Evolutionary conservation across 1,284 basidiomycete species (phyloP).

Genomic region (Chiua sp.): DNA sequence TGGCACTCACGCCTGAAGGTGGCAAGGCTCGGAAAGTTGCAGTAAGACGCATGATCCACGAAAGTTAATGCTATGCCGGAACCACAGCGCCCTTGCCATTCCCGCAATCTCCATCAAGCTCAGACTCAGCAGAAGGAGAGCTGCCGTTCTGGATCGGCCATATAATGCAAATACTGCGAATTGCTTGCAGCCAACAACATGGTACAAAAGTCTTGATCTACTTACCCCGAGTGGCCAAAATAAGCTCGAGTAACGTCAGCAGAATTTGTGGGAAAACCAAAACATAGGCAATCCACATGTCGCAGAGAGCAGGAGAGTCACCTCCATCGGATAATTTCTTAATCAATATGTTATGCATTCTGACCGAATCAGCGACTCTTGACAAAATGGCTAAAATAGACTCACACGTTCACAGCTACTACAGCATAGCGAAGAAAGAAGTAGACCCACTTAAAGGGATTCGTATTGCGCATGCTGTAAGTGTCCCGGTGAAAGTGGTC

Average conservation of each 20-base stretch:
- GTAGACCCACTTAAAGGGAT: constrained; percentile 26
- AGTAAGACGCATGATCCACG: constrained; percentile 18
- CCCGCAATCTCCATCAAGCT: constrained; percentile 16
- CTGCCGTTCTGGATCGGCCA: constrained; percentile 22
- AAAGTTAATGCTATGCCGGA: neutral
- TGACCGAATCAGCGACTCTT: constrained; percentile 4
- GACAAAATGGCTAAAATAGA: neutral
- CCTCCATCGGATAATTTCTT: constrained; percentile 11
- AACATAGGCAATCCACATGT: constrained; percentile 17
- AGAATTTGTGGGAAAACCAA: constrained; percentile 11
- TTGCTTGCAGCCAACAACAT: neutral
- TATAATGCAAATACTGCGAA: constrained; percentile 25
- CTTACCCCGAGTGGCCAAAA: constrained; percentile 27
- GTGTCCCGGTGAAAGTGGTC: neutral
- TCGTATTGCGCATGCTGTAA: constrained; percentile 22
- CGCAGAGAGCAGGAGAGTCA: constrained; percentile 14
- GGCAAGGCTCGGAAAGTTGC: neutral
- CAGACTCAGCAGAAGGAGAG: constrained; percentile 11
- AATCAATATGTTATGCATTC: constrained; percentile 19
- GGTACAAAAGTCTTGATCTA: neutral
- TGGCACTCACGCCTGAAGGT: constrained; percentile 12
- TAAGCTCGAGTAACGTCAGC: constrained; percentile 17
- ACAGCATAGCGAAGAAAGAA: constrained; percentile 27
- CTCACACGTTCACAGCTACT: constrained; percentile 20
- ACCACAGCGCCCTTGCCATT: constrained; percentile 9